These are phyloP conservation scores for Mycena maculata DNA, from an alignment of 768 basidiomycete species.

Conservation along the genomic window DNA sequence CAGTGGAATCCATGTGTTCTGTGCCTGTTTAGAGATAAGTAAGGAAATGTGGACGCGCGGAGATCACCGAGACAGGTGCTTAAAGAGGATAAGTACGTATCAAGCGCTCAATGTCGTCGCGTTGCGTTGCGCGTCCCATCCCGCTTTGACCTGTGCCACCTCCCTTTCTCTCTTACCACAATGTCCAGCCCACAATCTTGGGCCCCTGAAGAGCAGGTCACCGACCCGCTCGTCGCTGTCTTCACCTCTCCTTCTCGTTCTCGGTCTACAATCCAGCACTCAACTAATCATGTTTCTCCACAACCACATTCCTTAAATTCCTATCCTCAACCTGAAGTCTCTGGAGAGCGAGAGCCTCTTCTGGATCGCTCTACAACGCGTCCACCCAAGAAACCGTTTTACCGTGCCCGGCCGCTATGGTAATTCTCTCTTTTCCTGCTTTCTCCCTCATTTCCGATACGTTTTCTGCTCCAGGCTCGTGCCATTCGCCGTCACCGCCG, in stretches of 20 bases:
- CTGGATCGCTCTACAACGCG: slow-evolving; percentile 1
- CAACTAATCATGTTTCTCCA: slow-evolving; percentile 21
- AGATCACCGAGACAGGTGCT: background rate
- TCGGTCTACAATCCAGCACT: slow-evolving; percentile 11
- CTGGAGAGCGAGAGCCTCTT: slow-evolving; percentile 29
- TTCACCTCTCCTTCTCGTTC: slow-evolving; percentile 32
- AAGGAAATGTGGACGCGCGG: background rate
- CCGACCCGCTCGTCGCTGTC: slow-evolving; percentile 33
- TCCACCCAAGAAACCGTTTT: slow-evolving; percentile 58
- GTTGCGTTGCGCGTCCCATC: background rate
- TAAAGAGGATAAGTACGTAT: background rate
- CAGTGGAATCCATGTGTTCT: slow-evolving; percentile 7
- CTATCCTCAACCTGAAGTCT: slow-evolving; percentile 2
- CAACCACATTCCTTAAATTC: slow-evolving; percentile 26
- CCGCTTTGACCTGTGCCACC: slow-evolving; percentile 16
- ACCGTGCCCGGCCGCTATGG: slow-evolving; percentile 66
- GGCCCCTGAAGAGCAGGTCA: slow-evolving; percentile 28
- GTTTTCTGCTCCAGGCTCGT: slow-evolving; percentile 67
- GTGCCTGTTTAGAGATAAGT: background rate
- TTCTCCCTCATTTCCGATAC: slow-evolving; percentile 4
- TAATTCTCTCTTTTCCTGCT: slow-evolving; percentile 31
- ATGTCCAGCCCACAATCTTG: slow-evolving; percentile 28
- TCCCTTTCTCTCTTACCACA: slow-evolving; percentile 9
- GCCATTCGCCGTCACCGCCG: slow-evolving; percentile 75
- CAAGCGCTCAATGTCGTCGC: slow-evolving; percentile 24